These are phyloP conservation scores for Vitis hybrid DNA, from an alignment of 177 flowering plant genomes.

Conservation along the genomic window DNA sequence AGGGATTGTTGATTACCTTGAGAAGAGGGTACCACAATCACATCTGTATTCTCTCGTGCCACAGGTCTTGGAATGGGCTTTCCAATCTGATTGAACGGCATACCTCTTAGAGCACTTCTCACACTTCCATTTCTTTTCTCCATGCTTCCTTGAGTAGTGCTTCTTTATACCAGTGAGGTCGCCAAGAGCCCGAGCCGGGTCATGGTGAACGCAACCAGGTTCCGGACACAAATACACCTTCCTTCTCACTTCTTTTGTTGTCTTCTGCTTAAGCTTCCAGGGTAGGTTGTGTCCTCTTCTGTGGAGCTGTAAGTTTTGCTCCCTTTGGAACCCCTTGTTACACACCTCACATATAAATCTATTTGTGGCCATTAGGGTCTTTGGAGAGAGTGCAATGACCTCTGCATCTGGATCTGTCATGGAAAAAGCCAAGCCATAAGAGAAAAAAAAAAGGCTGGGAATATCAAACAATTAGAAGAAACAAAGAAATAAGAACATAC, in stretches of 20 bases:
- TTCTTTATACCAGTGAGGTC: slow-evolving; percentile 74
- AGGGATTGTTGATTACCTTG: slow-evolving; percentile 38
- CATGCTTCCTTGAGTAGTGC: too few relatives aligned
- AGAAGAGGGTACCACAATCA: slow-evolving; percentile 76
- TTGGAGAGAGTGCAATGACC: slow-evolving; percentile 74
- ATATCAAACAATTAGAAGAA: background rate
- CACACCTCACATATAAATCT: slow-evolving; percentile 75
- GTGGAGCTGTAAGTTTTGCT: slow-evolving; percentile 74
- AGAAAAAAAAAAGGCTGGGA: slow-evolving; percentile 1
- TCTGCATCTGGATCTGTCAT: slow-evolving; percentile 24
- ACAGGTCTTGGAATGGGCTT: too few relatives aligned
- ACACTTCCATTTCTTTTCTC: too few relatives aligned
- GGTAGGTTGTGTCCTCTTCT: slow-evolving; percentile 80
- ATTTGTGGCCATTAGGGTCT: slow-evolving; percentile 73
- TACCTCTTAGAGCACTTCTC: too few relatives aligned
- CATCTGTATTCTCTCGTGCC: slow-evolving; percentile 35
- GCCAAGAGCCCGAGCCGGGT: slow-evolving; percentile 67
- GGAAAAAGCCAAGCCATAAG: slow-evolving; percentile 55
- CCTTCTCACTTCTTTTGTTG: slow-evolving; percentile 53
- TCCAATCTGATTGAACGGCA: too few relatives aligned
- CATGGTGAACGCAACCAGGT: slow-evolving; percentile 67
- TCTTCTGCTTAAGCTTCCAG: slow-evolving; percentile 72
- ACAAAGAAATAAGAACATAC: background rate
- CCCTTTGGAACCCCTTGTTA: slow-evolving; percentile 24
- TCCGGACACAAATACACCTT: slow-evolving; percentile 72